Conservation (phyloP, 257 asterid species). For the Pogostemon cablin region DNA sequence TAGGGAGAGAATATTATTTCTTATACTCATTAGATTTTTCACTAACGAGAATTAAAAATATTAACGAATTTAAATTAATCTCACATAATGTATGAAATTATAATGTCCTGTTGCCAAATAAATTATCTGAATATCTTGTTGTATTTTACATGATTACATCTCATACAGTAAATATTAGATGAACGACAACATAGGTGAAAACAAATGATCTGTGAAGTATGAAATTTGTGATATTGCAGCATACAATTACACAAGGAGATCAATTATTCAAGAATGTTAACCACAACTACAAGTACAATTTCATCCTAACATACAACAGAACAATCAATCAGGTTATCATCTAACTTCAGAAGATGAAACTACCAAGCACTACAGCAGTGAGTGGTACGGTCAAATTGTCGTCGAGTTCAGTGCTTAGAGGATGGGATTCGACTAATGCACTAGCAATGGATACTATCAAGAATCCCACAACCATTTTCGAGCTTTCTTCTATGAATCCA, state of each 20-base stretch:
- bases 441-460: slow-evolving; percentile 65
- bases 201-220: no score
- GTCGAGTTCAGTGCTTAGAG: slow-evolving; percentile 77
- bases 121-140: no score
- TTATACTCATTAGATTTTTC: no score
- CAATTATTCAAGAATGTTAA: not conserved
- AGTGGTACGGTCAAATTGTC: slow-evolving; percentile 94
- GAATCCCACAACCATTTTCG: slow-evolving; percentile 59
- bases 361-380: slow-evolving; percentile 63
- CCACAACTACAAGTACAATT: not conserved
- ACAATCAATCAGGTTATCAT: slow-evolving; percentile 12
- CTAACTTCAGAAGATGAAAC: slow-evolving; percentile 52
- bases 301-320: not conserved
- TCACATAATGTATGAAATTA: no score
- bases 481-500: slow-evolving; percentile 72
- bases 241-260: not conserved
- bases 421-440: slow-evolving; percentile 90
- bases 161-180: no score
- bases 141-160: no score
- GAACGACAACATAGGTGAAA: no score
- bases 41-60: no score
- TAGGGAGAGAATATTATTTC: no score
- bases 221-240: not conserved
- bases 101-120: no score
- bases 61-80: no score